Evolutionary conservation across 305 asterid species (phyloP).

Genomic region (Fraxinus albicans): DNA sequence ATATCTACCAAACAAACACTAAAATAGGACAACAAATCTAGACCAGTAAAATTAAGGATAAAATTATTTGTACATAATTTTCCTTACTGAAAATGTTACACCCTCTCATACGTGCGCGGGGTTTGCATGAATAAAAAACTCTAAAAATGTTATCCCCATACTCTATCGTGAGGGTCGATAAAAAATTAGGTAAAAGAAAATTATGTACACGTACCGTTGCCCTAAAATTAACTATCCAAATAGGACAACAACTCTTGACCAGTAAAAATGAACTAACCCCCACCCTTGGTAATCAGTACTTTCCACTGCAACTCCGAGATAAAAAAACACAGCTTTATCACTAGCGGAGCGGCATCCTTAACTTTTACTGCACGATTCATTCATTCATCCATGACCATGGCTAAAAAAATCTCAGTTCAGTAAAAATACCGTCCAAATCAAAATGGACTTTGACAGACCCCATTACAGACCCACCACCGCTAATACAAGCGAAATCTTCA

Average conservation of each 20-base stretch:
- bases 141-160: too few relatives aligned
- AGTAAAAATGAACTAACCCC: neutral
- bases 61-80: too few relatives aligned
- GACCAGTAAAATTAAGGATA: neutral
- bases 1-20: too few relatives aligned
- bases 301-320: conserved; percentile 17
- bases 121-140: too few relatives aligned
- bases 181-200: too few relatives aligned
- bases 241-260: neutral
- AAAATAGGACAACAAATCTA: neutral
- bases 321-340: conserved; percentile 30
- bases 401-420: conserved; percentile 8
- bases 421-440: conserved; percentile 21
- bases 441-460: conserved; percentile 39
- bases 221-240: too few relatives aligned
- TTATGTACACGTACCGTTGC: too few relatives aligned
- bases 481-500: conserved; percentile 45
- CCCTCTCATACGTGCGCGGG: too few relatives aligned
- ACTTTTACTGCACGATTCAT: neutral
- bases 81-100: too few relatives aligned
- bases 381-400: neutral
- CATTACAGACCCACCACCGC: conserved; percentile 41
- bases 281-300: neutral
- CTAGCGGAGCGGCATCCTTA: too few relatives aligned
- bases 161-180: too few relatives aligned